Evolutionary conservation across 805 yeast genomes (phyloP).

Genomic region (Clavispora vitiphila): DNA sequence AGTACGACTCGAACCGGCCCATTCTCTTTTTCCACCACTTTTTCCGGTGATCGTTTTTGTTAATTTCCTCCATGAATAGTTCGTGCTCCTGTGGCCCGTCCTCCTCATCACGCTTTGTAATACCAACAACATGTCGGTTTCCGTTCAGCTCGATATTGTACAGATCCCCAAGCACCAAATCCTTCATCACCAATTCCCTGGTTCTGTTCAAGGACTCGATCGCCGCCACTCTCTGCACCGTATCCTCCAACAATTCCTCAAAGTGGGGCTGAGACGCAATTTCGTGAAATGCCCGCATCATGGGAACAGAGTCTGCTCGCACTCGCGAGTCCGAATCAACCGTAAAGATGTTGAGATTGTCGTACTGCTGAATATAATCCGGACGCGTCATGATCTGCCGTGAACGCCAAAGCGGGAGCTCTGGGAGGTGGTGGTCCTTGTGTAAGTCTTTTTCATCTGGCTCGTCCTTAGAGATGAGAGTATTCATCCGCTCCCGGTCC

Average conservation of each 20-base stretch:
- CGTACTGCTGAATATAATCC: slow-evolving; percentile 72
- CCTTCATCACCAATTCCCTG: slow-evolving; percentile 68
- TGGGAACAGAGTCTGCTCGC: slow-evolving; percentile 77
- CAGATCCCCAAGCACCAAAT: slow-evolving; percentile 49
- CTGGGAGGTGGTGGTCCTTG: slow-evolving; percentile 56
- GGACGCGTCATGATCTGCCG: slow-evolving; percentile 82
- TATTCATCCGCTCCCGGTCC: slow-evolving; percentile 41
- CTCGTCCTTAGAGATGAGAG: slow-evolving; percentile 13
- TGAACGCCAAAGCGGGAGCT: slow-evolving; percentile 77
- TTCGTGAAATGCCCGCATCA: slow-evolving; percentile 87
- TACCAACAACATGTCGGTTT: slow-evolving; percentile 6
- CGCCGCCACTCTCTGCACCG: slow-evolving; percentile 63
- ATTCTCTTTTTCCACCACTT: slow-evolving; percentile 48
- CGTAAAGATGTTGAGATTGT: slow-evolving; percentile 72
- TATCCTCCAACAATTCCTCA: slow-evolving; percentile 58
- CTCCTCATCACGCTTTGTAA: slow-evolving; percentile 13
- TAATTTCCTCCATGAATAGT: slow-evolving; percentile 19
- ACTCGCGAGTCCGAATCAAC: slow-evolving; percentile 70
- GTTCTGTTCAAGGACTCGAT: slow-evolving; percentile 78
- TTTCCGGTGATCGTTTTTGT: slow-evolving; percentile 13
- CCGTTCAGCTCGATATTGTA: slow-evolving; percentile 27
- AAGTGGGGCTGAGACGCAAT: slow-evolving; percentile 69
- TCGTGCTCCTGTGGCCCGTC: slow-evolving; percentile 22
- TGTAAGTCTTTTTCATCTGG: slow-evolving; percentile 11
- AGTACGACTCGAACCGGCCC: slow-evolving; percentile 27